These are phyloP conservation scores for Acer campestre DNA, from an alignment of 345 rosid species.

Conservation along the genomic window DNA sequence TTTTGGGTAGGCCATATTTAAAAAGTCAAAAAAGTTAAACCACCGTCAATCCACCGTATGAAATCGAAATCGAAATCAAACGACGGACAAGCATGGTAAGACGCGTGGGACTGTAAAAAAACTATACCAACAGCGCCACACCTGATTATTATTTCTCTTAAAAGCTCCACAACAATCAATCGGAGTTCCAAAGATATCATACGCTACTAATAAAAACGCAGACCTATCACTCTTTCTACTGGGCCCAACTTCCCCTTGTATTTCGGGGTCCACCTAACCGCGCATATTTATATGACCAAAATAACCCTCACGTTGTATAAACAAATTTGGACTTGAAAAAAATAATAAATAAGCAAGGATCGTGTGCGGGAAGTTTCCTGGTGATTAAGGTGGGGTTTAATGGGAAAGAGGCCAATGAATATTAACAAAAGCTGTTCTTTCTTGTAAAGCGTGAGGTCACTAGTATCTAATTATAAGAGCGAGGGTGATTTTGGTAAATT, in stretches of 20 bases:
- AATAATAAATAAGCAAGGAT: neutral
- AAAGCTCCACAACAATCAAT: neutral
- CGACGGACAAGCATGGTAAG: neutral
- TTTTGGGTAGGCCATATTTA: no score
- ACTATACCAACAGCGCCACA: neutral
- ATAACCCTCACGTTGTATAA: neutral
- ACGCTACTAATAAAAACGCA: slow-evolving; percentile 5
- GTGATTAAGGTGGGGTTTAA: slow-evolving; percentile 1
- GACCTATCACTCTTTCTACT: slow-evolving; percentile 5
- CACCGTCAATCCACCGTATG: no score
- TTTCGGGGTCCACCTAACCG: slow-evolving; percentile 19
- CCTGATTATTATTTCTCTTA: slow-evolving; percentile 19
- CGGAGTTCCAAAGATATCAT: neutral
- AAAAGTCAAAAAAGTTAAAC: no score
- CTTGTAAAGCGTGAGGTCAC: neutral
- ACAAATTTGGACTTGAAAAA: neutral
- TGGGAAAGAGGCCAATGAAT: slow-evolving; percentile 2
- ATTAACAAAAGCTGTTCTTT: slow-evolving; percentile 25
- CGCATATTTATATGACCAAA: slow-evolving; percentile 10
- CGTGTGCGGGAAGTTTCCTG: slow-evolving; percentile 27
- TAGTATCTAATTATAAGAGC: neutral
- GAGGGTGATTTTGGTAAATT: slow-evolving; percentile 31
- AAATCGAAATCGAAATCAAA: neutral
- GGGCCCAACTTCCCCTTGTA: neutral
- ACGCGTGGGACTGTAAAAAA: neutral